Conservation (phyloP, 2,329 filamentous ascomycete species). For the Pleoardoris graminearum region DNA sequence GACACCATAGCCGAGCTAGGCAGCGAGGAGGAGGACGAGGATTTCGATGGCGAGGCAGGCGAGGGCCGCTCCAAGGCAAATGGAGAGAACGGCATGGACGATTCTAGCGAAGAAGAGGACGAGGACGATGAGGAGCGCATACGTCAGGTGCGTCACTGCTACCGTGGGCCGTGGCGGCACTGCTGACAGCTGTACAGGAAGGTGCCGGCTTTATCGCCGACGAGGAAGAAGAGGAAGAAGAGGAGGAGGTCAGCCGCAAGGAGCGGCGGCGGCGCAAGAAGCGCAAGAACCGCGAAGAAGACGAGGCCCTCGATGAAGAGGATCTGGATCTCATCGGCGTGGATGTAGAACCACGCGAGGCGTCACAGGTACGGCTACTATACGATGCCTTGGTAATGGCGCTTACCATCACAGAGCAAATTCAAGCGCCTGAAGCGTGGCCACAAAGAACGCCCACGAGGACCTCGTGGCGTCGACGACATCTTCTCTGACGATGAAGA, state of each 20-base stretch:
- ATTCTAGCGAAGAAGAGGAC: constrained; percentile 47
- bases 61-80: constrained; percentile 29
- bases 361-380: constrained; percentile 63
- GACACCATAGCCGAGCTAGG: constrained; percentile 85
- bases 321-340: constrained; percentile 94
- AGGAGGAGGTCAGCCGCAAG: constrained; percentile 55
- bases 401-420: constrained; percentile 65
- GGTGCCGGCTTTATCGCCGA: constrained; percentile 96
- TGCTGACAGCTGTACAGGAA: constrained; percentile 59
- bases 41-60: constrained; percentile 39
- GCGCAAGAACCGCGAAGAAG: constrained; percentile 76
- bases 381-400: not conserved
- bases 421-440: constrained; percentile 97
- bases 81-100: constrained; percentile 37
- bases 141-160: constrained; percentile 29
- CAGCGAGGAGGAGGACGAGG: constrained; percentile 53
- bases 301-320: constrained; percentile 86
- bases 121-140: constrained; percentile 46
- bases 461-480: constrained; percentile 76
- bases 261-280: constrained; percentile 71
- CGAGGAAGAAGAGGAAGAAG: constrained; percentile 73
- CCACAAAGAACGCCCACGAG: constrained; percentile 67
- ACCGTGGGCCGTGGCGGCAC: not conserved
- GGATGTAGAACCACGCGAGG: constrained; percentile 67
- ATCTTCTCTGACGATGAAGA: constrained; percentile 98